phyloP scores from a whole-genome alignment of 2,329 filamentous ascomycete genomes.

The Aspergillus alliaceus region DNA sequence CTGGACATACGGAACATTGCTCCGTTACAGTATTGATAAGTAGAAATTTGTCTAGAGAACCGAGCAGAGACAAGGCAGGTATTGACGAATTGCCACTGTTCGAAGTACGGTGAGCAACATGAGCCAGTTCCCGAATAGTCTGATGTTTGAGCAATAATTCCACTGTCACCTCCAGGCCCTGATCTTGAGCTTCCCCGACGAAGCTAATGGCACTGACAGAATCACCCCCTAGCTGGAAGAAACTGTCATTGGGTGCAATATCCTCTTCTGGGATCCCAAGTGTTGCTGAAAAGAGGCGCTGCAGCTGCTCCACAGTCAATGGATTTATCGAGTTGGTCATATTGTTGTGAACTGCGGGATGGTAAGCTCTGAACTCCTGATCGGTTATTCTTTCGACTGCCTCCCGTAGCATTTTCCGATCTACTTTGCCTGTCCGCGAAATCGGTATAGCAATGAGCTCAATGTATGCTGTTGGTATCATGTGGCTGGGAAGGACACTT shows the following conservation, averaged over 20 bases:
- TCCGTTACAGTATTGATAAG: background rate
- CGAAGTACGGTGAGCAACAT: background rate
- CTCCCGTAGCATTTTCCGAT: background rate
- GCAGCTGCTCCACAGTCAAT: constrained; percentile 18
- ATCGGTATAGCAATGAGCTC: background rate
- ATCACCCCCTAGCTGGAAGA: constrained; percentile 25
- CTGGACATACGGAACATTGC: background rate
- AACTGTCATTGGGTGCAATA: constrained; percentile 14
- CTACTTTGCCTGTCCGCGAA: background rate
- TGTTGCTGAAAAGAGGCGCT: background rate
- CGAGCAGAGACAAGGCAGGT: background rate
- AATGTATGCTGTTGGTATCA: constrained; percentile 1
- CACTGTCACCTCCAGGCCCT: constrained; percentile 15
- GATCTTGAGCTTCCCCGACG: constrained; percentile 10
- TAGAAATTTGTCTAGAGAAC: background rate
- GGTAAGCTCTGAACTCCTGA: constrained; percentile 6
- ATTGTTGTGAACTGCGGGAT: constrained; percentile 16
- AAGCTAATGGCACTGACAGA: constrained; percentile 23
- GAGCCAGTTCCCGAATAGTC: background rate
- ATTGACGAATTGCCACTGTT: background rate
- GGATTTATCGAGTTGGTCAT: background rate
- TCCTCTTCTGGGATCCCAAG: background rate
- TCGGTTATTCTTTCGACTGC: background rate
- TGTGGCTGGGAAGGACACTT: background rate
- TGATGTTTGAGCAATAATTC: background rate